Evolutionary conservation across 176 grass and related monocot genomes (phyloP), one percentile per base, ranked within the genome.

Genomic region (Zea luxurians): DNA sequence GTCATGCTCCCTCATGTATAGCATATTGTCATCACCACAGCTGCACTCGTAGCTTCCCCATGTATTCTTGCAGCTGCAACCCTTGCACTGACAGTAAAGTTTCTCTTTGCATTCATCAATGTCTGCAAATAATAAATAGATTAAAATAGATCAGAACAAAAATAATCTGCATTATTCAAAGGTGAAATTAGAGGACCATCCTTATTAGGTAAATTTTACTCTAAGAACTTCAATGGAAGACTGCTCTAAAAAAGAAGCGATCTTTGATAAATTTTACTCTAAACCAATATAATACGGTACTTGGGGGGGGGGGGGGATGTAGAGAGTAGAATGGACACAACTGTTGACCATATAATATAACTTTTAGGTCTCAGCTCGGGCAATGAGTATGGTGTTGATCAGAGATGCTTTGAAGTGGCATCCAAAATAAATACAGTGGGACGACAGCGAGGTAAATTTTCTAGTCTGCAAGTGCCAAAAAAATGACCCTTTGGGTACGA

Each of bases 31-130:
- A 60, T 57, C 77, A 74, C 83, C 85, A 6, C 93, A 97, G 83
- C 82, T 97, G 86, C 93, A 97, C 52, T 97, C 93, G 20, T 97
- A 97, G 65, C 93, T 97, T 61, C 93, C 93, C 85, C 85, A 97
- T 66, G 93, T 97, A 86, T 97, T 97, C 65, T 86, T 59, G 37
- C 93, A 97, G 71, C 84, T 87, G 88, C 93, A 97, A 59, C 80
- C 90, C 74, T 61, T 83, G 83, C 93, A 97, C 62, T 97, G 90
- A 68, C 93, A 97, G 62, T 68, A 75, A 68, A 60, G 68, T 85
- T 86, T 93, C 4, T 82, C 53, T 68, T 87, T 90, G 86, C 90
- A 97, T 77, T 97, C 93, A 83, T 97, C 90, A 76, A 97, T 84
- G 90, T 97, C 90, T 97, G 86, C 68, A 89, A 66, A 73, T 58